Percentiles rank a stretch among this genome's conserved stretches.
Evolutionary conservation across 352 stramenopile genomes (phyloP).

Genomic region (Globisporangium spiculum): DNA sequence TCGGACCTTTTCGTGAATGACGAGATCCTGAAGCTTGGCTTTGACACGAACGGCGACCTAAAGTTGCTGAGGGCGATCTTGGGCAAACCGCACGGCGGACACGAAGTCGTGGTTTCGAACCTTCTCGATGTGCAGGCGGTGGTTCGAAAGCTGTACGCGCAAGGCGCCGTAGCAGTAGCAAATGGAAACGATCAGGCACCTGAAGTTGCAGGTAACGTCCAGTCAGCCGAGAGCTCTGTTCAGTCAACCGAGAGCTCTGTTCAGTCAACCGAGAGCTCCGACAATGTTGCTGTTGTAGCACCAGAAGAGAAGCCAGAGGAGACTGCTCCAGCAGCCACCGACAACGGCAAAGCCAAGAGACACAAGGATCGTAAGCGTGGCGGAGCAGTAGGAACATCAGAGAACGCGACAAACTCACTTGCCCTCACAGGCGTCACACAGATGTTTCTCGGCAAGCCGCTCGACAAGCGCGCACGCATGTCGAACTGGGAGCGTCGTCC

Average conservation of each 20-base stretch:
- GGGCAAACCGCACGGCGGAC: slow-evolving; percentile 10
- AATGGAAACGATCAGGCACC: not conserved
- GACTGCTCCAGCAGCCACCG: not conserved
- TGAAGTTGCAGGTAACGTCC: slow-evolving; percentile 10
- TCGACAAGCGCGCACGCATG: slow-evolving; percentile 74
- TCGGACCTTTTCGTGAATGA: slow-evolving; percentile 42
- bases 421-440: slow-evolving; percentile 51
- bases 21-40: slow-evolving; percentile 64
- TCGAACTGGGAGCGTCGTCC: slow-evolving; percentile 75
- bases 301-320: not conserved
- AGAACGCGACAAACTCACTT: slow-evolving; percentile 19
- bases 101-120: slow-evolving; percentile 38
- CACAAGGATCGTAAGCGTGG: not conserved
- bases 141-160: slow-evolving; percentile 28
- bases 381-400: slow-evolving; percentile 24
- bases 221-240: slow-evolving; percentile 1
- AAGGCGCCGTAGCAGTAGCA: not conserved
- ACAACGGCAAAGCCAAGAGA: slow-evolving; percentile 11
- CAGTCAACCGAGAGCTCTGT: slow-evolving; percentile 8
- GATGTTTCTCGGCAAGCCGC: slow-evolving; percentile 52
- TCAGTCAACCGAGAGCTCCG: slow-evolving; percentile 7
- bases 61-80: slow-evolving; percentile 53
- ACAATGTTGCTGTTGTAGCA: not conserved
- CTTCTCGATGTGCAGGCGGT: slow-evolving; percentile 60
- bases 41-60: slow-evolving; percentile 67